These are phyloP conservation scores for Ogataea philodendri DNA, from an alignment of 805 yeast genomes.

Conservation along the genomic window DNA sequence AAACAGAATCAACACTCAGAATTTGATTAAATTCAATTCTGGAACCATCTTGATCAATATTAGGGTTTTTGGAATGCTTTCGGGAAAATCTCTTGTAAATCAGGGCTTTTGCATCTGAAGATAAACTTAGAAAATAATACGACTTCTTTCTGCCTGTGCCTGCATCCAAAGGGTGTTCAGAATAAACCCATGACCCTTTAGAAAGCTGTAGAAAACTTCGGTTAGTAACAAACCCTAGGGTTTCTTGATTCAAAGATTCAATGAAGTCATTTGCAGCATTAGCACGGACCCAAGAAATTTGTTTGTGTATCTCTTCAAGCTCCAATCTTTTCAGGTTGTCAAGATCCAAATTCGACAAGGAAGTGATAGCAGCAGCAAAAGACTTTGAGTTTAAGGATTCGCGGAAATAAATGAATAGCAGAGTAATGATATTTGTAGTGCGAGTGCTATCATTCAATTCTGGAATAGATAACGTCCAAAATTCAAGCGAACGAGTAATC, in stretches of 20 bases:
- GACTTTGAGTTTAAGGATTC: constrained; percentile 19
- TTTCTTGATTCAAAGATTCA: constrained; percentile 50
- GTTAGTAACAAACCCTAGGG: constrained; percentile 67
- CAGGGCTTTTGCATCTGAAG: constrained; percentile 63
- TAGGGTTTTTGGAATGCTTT: constrained; percentile 48
- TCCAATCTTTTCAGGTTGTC: constrained; percentile 55
- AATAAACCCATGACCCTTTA: constrained; percentile 78
- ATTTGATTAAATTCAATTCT: constrained; percentile 54
- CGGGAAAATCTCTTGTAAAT: constrained; percentile 58
- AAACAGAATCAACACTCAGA: constrained; percentile 46
- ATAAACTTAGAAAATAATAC: constrained; percentile 53
- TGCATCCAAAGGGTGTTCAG: constrained; percentile 47
- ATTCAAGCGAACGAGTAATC: constrained; percentile 53
- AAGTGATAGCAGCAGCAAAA: constrained; percentile 46
- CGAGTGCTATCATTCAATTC: no score
- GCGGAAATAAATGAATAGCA: no score
- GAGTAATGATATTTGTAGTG: no score
- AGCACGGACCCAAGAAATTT: constrained; percentile 43
- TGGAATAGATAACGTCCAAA: constrained; percentile 75
- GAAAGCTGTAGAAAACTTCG: constrained; percentile 71
- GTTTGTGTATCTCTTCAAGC: constrained; percentile 39
- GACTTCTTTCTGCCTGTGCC: constrained; percentile 24
- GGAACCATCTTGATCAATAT: constrained; percentile 55
- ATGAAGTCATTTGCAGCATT: constrained; percentile 52
- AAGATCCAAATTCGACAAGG: constrained; percentile 43